phyloP scores from a whole-genome alignment of 805 yeast species.

The Yarrowia bubula region DNA sequence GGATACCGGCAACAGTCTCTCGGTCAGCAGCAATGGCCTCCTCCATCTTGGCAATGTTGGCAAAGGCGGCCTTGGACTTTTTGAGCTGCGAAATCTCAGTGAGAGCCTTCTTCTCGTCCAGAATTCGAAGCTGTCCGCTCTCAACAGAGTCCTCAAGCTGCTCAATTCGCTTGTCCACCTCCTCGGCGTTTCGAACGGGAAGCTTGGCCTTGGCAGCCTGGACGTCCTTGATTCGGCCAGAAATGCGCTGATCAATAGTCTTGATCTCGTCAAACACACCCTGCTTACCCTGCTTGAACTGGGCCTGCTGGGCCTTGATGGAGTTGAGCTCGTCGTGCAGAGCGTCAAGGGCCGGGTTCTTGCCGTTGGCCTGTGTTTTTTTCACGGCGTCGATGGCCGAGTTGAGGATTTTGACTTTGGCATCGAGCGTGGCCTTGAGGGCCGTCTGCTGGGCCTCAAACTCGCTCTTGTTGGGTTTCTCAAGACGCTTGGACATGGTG shows the following conservation, averaged over 20 bases:
- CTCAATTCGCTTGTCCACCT: constrained; percentile 38
- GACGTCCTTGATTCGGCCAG: constrained; percentile 73
- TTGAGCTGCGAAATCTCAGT: constrained; percentile 83
- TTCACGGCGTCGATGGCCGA: constrained; percentile 33
- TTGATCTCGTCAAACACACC: constrained; percentile 62
- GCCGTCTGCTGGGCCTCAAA: constrained; percentile 33
- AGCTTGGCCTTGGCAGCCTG: constrained; percentile 68
- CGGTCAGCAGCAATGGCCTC: constrained; percentile 76
- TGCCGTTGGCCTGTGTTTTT: constrained; percentile 14
- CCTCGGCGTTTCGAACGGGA: constrained; percentile 50
- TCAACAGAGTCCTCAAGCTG: constrained; percentile 70
- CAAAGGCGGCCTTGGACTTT: constrained; percentile 76
- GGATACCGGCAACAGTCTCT: constrained; percentile 70
- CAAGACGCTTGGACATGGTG: constrained; percentile 27
- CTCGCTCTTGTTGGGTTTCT: constrained; percentile 35
- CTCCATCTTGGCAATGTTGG: constrained; percentile 69
- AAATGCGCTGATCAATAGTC: constrained; percentile 63
- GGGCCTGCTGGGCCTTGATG: constrained; percentile 46
- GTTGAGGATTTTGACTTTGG: constrained; percentile 31
- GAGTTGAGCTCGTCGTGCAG: constrained; percentile 49
- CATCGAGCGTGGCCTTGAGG: constrained; percentile 33
- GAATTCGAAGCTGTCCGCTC: constrained; percentile 76
- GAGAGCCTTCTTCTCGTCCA: constrained; percentile 81
- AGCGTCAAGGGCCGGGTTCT: constrained; percentile 46
- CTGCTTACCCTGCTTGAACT: constrained; percentile 48